Base-by-base conservation (phyloP, 257 asterid genomes). In the Penstemon davidsonii region DNA sequence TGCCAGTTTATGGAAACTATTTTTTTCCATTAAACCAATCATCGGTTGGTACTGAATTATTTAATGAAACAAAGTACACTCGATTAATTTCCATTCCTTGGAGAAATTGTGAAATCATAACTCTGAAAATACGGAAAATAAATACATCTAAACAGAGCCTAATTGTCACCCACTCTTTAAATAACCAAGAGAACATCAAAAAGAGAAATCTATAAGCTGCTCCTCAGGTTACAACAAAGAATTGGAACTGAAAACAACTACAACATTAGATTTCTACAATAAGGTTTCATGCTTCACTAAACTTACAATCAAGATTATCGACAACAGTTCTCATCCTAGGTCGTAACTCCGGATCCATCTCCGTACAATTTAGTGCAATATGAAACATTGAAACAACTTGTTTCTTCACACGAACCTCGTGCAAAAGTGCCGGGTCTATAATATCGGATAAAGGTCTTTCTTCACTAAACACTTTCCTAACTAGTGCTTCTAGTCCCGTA, bases 301-400 rank as follows among this genome's bases (percentile, higher is more conserved):
- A 73, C 53, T 44, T 62, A 69, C 86, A 69, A 76, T 94, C 99
- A 4, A 94, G 91, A 67, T 77, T 91, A 25, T 94, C 97, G 2
- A 78, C 81, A 75, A 94, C 93, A 36, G 82, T 69, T 64, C 88
- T 86, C 97, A 94, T 94, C 91, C 91, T 83, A 13, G 97, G 96
- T 62, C 97, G 84, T 64, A 87, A 51, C 77, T 94, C 96, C 3
- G 93, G 96, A 54, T 94, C 99, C 12, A 72, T 56, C 36, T 91
- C 97, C 41, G 95, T 84, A 70, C 99, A 94, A 43, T 76, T 88
- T 7, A 94, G 71, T 0, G 97, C 95, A 6, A 87, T 74, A 40
- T 94, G 96, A 77, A 94, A 91, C 36, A 87, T 70, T 0, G 97
- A 96, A 9, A 94, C 84, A 0, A 94, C 99, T 77, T 94, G 97